Conservation (phyloP, 2,329 filamentous ascomycete species). For the Claviceps pusilla region DNA sequence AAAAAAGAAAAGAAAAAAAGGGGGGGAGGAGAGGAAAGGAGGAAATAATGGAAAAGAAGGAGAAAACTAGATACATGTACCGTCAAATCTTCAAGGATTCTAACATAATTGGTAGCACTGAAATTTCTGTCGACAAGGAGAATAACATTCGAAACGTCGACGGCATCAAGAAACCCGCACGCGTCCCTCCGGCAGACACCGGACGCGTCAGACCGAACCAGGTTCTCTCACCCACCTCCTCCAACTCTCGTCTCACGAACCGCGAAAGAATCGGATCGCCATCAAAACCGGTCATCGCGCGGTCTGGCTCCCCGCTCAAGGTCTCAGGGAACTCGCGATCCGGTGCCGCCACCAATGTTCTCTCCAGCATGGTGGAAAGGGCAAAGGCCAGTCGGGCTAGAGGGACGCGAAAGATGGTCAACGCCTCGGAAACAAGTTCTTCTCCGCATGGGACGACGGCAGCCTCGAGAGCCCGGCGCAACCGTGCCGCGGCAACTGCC, state of each 20-base stretch:
- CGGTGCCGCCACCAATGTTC: conserved; percentile 27
- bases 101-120: conserved; percentile 34
- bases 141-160: conserved; percentile 46
- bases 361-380: conserved; percentile 46
- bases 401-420: conserved; percentile 30
- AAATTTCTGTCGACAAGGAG: conserved; percentile 60
- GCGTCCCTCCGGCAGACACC: conserved; percentile 27
- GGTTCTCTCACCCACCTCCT: conserved; percentile 68
- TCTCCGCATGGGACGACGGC: conserved; percentile 23
- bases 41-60: too few relatives aligned
- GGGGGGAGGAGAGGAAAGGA: not conserved
- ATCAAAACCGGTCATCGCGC: conserved; percentile 40
- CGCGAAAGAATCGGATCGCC: conserved; percentile 37
- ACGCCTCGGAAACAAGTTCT: conserved; percentile 28
- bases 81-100: not conserved
- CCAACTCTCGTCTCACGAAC: conserved; percentile 53
- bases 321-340: conserved; percentile 25
- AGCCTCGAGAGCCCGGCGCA: conserved; percentile 19
- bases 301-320: conserved; percentile 50
- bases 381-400: conserved; percentile 39
- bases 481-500: conserved; percentile 17
- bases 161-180: conserved; percentile 55
- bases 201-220: conserved; percentile 30
- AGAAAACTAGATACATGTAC: not conserved
- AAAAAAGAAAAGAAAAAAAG: not conserved